Percentiles rank a stretch among this genome's conserved stretches.
These are phyloP conservation scores for Chlamydomonas sp. DNA, from an alignment of 139 green algal genomes.

Conservation along the genomic window DNA sequence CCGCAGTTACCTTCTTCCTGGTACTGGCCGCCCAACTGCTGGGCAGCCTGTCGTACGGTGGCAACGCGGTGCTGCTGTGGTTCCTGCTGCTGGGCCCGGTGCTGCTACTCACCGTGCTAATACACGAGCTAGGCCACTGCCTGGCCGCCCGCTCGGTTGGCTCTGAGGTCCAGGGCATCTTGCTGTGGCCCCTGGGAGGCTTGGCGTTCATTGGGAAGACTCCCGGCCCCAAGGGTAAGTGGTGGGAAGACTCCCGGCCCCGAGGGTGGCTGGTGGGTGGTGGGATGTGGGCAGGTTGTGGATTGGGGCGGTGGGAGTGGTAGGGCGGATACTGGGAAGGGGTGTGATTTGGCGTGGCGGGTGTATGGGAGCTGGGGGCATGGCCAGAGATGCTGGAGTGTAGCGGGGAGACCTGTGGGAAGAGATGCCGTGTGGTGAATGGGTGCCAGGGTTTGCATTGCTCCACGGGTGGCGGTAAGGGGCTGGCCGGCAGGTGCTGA, in stretches of 20 bases:
- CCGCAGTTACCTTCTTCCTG: conserved; percentile 50
- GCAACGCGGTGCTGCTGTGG: conserved; percentile 31
- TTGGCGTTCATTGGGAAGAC: conserved; percentile 78
- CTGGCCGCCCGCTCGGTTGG: conserved; percentile 52
- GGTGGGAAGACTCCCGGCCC: conserved; percentile 55
- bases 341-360: too few relatives aligned
- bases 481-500: too few relatives aligned
- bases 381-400: too few relatives aligned
- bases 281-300: too few relatives aligned
- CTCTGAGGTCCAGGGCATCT: conserved; percentile 60
- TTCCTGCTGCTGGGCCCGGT: conserved; percentile 62
- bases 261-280: conserved; percentile 41
- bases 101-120: conserved; percentile 72
- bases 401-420: too few relatives aligned
- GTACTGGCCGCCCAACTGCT: conserved; percentile 35
- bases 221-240: conserved; percentile 54
- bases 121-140: conserved; percentile 78
- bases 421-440: too few relatives aligned
- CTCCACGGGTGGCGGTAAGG: too few relatives aligned
- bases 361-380: too few relatives aligned
- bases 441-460: too few relatives aligned
- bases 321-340: too few relatives aligned
- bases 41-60: conserved; percentile 29
- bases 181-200: conserved; percentile 85
- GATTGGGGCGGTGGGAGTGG: too few relatives aligned